Evolutionary conservation across 768 basidiomycete species (phyloP).

Genomic region (Aureoboletus auriporus): DNA sequence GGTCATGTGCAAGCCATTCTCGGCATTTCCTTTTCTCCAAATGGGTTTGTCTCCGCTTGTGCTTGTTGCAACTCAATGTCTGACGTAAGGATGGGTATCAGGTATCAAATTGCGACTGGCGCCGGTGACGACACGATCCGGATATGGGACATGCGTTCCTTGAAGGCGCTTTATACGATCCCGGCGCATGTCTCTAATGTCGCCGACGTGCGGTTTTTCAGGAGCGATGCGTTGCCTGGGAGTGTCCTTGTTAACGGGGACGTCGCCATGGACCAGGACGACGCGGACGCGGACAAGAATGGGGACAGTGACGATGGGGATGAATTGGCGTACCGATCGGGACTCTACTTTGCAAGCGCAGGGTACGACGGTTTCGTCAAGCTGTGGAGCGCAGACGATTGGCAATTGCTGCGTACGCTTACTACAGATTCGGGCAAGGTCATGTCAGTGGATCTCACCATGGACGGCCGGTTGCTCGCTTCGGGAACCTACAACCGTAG

Average conservation of each 20-base stretch:
- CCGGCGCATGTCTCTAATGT: slow-evolving; percentile 95
- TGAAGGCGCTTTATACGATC: slow-evolving; percentile 92
- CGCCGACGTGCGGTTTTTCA: slow-evolving; percentile 94
- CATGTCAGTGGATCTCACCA: slow-evolving; percentile 92
- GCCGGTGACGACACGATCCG: slow-evolving; percentile 97
- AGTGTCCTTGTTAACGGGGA: slow-evolving; percentile 42
- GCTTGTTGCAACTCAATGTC: not conserved
- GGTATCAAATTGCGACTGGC: slow-evolving; percentile 96
- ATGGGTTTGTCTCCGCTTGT: slow-evolving; percentile 61
- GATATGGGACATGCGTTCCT: slow-evolving; percentile 96
- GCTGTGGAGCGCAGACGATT: slow-evolving; percentile 97
- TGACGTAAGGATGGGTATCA: slow-evolving; percentile 31
- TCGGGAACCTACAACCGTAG: slow-evolving; percentile 92
- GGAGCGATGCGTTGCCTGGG: slow-evolving; percentile 48
- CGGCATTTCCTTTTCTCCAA: slow-evolving; percentile 89
- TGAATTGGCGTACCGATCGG: slow-evolving; percentile 79
- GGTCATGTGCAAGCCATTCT: slow-evolving; percentile 94
- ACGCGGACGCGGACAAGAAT: slow-evolving; percentile 24
- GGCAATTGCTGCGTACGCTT: slow-evolving; percentile 86
- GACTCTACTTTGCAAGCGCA: slow-evolving; percentile 87
- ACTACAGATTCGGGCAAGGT: slow-evolving; percentile 97
- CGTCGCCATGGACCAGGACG: slow-evolving; percentile 46
- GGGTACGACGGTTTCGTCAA: slow-evolving; percentile 97
- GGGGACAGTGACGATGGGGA: slow-evolving; percentile 23
- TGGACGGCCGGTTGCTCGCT: slow-evolving; percentile 78